phyloP scores from a whole-genome alignment of 495 filamentous ascomycete genomes.

The Trichoderma asperelloides region DNA sequence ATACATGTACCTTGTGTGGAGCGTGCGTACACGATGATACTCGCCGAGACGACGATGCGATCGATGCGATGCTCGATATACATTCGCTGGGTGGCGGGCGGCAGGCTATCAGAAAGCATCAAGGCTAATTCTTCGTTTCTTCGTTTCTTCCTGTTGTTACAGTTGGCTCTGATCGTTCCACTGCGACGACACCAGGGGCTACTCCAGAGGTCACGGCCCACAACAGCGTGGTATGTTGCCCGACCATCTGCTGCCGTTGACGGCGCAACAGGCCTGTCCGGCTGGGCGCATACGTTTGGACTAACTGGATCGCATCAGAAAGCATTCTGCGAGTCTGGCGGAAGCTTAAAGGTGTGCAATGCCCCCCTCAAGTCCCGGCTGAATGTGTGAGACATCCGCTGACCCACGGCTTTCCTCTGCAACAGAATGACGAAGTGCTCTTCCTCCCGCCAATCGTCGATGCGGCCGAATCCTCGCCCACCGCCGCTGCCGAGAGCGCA shows the following conservation, averaged over 20 bases:
- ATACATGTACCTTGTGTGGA: background rate
- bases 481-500: constrained; percentile 71
- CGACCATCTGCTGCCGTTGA: background rate
- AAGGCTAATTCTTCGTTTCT: background rate
- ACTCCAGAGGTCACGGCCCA: constrained; percentile 50
- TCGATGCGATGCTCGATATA: background rate
- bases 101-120: background rate
- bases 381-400: background rate
- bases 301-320: constrained; percentile 21
- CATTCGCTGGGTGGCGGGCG: background rate
- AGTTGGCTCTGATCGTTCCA: constrained; percentile 9
- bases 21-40: background rate
- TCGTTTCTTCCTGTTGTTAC: background rate
- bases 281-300: constrained; percentile 10
- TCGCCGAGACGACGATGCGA: background rate
- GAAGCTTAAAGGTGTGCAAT: constrained; percentile 47
- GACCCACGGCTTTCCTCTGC: constrained; percentile 6
- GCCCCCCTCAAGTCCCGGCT: background rate
- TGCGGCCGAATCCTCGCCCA: constrained; percentile 80
- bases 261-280: background rate
- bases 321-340: constrained; percentile 72
- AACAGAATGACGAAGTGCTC: constrained; percentile 76
- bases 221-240: constrained; percentile 39
- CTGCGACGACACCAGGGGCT: constrained; percentile 26
- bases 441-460: constrained; percentile 95